These are phyloP conservation scores for Aspergillus sojae DNA, from an alignment of 2,329 filamentous ascomycete species.

Conservation along the genomic window DNA sequence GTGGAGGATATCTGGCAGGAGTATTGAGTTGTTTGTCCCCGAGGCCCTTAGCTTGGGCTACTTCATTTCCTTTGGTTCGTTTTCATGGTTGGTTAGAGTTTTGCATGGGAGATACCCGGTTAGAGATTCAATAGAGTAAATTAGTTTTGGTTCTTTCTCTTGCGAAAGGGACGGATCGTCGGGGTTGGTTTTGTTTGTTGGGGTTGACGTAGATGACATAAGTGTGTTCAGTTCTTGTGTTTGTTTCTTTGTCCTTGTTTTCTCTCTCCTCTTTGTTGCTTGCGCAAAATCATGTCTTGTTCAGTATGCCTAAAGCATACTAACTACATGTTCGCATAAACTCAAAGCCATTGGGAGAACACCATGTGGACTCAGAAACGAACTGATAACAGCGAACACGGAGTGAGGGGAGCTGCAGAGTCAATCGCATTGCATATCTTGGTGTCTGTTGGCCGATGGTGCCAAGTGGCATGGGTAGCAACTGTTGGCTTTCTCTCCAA, in stretches of 20 bases:
- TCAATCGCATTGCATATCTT: background rate
- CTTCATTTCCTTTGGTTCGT: background rate
- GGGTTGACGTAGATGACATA: background rate
- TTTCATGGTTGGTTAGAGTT: background rate
- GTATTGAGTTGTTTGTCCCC: slow-evolving; percentile 27
- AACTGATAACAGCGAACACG: background rate
- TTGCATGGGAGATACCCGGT: slow-evolving; percentile 4
- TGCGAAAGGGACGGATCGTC: background rate
- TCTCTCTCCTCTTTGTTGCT: background rate
- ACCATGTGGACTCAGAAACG: background rate
- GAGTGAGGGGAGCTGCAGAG: background rate
- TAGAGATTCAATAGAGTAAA: background rate
- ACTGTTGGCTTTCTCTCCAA: background rate
- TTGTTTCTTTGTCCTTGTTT: background rate
- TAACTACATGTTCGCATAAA: background rate
- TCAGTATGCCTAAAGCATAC: background rate
- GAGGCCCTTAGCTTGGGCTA: background rate
- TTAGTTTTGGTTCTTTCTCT: background rate
- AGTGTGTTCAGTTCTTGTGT: background rate
- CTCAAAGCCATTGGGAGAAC: background rate
- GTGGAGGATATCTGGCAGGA: slow-evolving; percentile 81
- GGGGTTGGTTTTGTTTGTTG: background rate
- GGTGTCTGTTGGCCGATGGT: background rate
- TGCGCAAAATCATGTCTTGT: background rate
- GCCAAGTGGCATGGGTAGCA: background rate